Base-by-base conservation (phyloP, 163 green algal genomes). In the Scenedesmus sp. region DNA sequence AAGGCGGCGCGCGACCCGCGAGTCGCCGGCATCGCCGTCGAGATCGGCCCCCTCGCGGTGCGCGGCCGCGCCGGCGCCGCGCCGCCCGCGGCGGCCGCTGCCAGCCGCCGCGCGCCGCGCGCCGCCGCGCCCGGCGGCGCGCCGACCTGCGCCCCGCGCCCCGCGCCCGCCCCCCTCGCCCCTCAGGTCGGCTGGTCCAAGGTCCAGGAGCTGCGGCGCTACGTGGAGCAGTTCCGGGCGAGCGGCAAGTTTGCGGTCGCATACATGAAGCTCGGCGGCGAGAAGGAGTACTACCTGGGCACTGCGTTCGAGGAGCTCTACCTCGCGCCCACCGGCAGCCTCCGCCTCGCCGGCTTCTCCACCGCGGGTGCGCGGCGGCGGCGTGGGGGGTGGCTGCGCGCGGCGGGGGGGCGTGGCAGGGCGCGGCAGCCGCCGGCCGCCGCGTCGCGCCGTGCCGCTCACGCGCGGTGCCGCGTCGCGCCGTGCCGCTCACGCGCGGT, bases 281-380 rank as follows among this genome's bases (percentile, higher is more conserved):
- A 88, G 73, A 89, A 89, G 88, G 96, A 99, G 89, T 98, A 98
- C 77, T 97, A 93, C 79, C 76, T 99, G 28, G 94, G 92, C 18
- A 88, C 75, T 24, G 89, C 88, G 0, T 98, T 89, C 70, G 45
- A 89, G 17, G 95, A 99, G 86, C 42, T 98, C 3, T 98, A 97
- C 80, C 82, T 88, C 9, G 92, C 96, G 10, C 95, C 95, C 57
- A 85, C 86, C 15, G 96, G 89, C 5, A 91, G 83, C 65, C 70
- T 99, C 18, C 85, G 81, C 44, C 86, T 99, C 17, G 81, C 87
- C 7, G 96, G 96, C 33, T 89, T 99, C 62, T 74, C 60, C 31
- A 60, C 74, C 26, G 73, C 73, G 64, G 73, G 73, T 81, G 60
- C 14, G 73, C 47, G 34, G 36, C 17, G 56, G 62, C 10, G 4